Conservation (phyloP, 345 rosid genomes). For the Rhodamnia rubescens region DNA sequence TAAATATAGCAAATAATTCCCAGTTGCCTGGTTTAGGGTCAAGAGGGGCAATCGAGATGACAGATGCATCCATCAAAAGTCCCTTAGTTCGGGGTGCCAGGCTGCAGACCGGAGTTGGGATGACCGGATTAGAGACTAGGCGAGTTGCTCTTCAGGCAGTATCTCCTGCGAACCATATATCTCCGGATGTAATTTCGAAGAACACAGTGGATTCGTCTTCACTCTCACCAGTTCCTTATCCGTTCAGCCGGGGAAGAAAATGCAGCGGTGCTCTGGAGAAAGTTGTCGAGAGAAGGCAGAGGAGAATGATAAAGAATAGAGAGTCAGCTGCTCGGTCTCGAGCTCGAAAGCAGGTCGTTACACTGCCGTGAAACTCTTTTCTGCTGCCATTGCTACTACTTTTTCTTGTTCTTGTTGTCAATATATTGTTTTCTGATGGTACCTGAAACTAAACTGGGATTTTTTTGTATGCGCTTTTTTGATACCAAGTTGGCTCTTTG, state of each 20-base stretch:
- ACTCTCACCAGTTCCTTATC: slow-evolving; percentile 71
- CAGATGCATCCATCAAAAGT: slow-evolving; percentile 15
- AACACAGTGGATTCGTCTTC: slow-evolving; percentile 52
- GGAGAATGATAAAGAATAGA: slow-evolving; percentile 96
- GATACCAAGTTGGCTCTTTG: background rate
- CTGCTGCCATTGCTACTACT: background rate
- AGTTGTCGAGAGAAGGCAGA: slow-evolving; percentile 93
- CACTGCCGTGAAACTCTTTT: background rate
- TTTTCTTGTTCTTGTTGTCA: background rate
- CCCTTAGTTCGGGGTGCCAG: background rate
- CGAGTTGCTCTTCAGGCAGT: background rate
- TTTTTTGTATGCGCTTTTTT: background rate
- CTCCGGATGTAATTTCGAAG: slow-evolving; percentile 39
- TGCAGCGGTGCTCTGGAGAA: slow-evolving; percentile 59
- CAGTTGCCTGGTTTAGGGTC: slow-evolving; percentile 12
- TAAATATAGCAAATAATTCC: slow-evolving; percentile 21
- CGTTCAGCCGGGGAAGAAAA: slow-evolving; percentile 66
- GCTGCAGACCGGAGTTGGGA: background rate
- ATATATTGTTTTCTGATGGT: background rate
- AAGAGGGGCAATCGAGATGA: background rate
- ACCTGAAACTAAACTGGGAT: background rate
- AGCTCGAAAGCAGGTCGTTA: slow-evolving; percentile 89
- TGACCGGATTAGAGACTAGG: background rate
- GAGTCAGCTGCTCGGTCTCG: slow-evolving; percentile 98
- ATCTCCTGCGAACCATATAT: slow-evolving; percentile 26